These are phyloP conservation scores for Gliomastix tumulicola DNA, from an alignment of 2,329 filamentous ascomycete genomes.

Conservation along the genomic window DNA sequence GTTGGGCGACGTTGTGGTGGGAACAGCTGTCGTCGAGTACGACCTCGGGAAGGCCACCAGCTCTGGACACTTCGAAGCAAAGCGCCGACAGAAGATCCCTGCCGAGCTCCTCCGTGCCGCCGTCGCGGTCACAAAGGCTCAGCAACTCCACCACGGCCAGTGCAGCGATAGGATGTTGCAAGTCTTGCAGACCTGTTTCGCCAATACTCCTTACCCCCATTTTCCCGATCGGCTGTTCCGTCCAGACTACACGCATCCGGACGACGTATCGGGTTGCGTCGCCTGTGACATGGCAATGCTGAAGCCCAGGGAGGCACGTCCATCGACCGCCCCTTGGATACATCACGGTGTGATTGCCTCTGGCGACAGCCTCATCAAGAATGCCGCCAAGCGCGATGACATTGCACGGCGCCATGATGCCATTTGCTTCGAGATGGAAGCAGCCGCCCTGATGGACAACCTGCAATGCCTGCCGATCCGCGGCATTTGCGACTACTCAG, in stretches of 20 bases:
- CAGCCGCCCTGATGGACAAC: constrained; percentile 6
- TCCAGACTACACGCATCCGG: neutral
- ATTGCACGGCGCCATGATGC: constrained; percentile 4
- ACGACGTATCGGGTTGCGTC: neutral
- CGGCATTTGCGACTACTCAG: constrained; percentile 27
- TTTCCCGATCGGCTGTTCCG: constrained; percentile 1
- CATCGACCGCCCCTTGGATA: constrained; percentile 2
- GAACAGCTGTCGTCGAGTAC: neutral
- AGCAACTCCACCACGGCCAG: neutral
- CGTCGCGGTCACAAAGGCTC: too few species aligned
- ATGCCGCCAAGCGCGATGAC: neutral
- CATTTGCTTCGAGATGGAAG: constrained; percentile 16
- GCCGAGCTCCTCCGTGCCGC: too few species aligned
- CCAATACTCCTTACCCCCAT: constrained; percentile 4
- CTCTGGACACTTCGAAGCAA: too few species aligned
- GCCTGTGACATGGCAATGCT: constrained; percentile 2
- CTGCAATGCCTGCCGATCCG: constrained; percentile 22
- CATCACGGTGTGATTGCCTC: constrained; percentile 11
- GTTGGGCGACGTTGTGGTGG: neutral
- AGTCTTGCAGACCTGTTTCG: too few species aligned
- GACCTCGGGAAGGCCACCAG: neutral
- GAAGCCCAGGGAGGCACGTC: neutral
- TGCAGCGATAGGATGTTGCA: too few species aligned
- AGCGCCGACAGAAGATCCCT: too few species aligned
- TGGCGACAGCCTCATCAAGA: constrained; percentile 4